Base-by-base conservation (phyloP, 805 yeast species). In the Metschnikowia bowlesiae region DNA sequence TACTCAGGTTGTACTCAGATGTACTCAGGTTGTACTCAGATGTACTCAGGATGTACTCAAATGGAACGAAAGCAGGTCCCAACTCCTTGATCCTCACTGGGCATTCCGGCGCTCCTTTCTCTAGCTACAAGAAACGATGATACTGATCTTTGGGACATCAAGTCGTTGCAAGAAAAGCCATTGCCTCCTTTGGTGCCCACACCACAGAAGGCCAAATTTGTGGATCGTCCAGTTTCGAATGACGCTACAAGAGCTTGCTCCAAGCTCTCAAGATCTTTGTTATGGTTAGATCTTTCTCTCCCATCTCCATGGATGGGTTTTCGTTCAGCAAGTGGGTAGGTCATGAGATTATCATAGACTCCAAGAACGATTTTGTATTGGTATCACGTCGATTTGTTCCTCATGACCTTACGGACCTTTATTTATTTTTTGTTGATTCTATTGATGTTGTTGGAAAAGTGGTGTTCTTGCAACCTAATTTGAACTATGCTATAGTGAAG, bases 341-440 rank as follows among this genome's bases (percentile, higher is more conserved):
- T 13, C 80, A 87, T 56, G 97, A 96, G 49, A 79, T 91, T 30
- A 83, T 91, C 2, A 74, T 91, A 33, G 96, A 91, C 65, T 85
- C 96, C 4, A 80, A 74, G 46, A 79, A 80, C 52, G 97, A 97
- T 2, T 84, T 82, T 53, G 89, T 88, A 4, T 69, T 91, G 46
- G 89, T 86, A 1, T 86, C 96, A 2, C 76, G 97, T 53, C 75
- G 83, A 51, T 75, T 80, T 48, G 88, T 90, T 28, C 96, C 96
- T 7, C 96, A 89, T 68, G 96, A 87, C 58, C 66, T 85, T 57
- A 75, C 84, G 57, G 96, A 91, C 65, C 76, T 90, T 26, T 75
- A 81, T 44, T 77, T 91, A 18, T 82, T 91, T 2, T 81, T 91
- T 62, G 96, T 96, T 4, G 96, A 91, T 55, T 85, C 96, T 0